Evolutionary conservation across 306 rosid species (phyloP).

Genomic region (Rosa lucieae): DNA sequence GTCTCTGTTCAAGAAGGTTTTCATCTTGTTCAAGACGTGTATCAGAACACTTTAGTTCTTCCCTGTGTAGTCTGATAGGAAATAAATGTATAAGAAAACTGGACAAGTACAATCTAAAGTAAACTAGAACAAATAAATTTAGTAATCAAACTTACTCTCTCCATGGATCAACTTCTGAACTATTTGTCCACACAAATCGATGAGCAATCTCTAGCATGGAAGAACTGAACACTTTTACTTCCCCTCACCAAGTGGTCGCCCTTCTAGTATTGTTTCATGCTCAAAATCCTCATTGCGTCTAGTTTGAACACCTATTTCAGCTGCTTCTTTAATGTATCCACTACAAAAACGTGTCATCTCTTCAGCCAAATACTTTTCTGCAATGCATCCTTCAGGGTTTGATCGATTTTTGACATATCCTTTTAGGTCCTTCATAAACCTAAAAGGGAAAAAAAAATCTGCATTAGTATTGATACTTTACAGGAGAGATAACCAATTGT

Average conservation of each 20-base stretch:
- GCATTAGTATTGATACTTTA: not conserved
- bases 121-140: too few relatives aligned
- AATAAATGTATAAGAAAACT: too few relatives aligned
- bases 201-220: not conserved
- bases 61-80: too few relatives aligned
- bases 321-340: not conserved
- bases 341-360: not conserved
- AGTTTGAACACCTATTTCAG: not conserved
- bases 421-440: not conserved
- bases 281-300: not conserved
- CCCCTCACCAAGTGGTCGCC: not conserved
- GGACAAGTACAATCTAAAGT: too few relatives aligned
- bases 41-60: too few relatives aligned
- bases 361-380: not conserved
- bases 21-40: too few relatives aligned
- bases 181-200: not conserved
- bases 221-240: not conserved
- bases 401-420: not conserved
- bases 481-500: not conserved
- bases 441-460: too few relatives aligned
- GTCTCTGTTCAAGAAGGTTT: too few relatives aligned
- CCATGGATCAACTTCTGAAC: too few relatives aligned
- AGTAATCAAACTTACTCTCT: too few relatives aligned
- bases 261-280: not conserved
- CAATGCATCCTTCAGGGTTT: too few relatives aligned